Evolutionary conservation across 139 green algal genomes (phyloP), one percentile per base, ranked within the genome.

Genomic region (Picochlorum sp.): DNA sequence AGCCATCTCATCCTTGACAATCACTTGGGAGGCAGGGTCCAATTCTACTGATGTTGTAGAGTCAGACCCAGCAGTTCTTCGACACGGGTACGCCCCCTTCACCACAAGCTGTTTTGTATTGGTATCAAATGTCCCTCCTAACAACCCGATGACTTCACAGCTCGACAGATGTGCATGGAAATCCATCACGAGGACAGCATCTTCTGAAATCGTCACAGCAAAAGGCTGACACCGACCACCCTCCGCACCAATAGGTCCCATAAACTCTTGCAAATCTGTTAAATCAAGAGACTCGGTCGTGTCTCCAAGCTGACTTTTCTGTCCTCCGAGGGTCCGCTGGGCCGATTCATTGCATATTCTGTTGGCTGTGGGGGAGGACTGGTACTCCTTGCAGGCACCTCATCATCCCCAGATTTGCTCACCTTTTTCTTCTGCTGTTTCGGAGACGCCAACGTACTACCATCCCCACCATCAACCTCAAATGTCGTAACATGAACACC

Each of bases 41-140:
- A 95, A 74, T 75, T 95, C 86, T 56, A 90, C 85, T 24, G 66
- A 79, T 13, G 80, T 89, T 45, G 71, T 57, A 20, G 71, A 79
- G 3, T 69, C 45, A 14, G 63, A 66, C 11, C 74, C 65, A 3
- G 28, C 26, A 11, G 69, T 56, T 34, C 77, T 50, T 30, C 70
- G 58, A 73, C 83, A 89, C 6, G 83, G 83, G 58, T 81, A 83
- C 1, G 83, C 83, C 7, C 66, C 66, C 23, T 23, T 38, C 20
- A 88, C 70, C 18, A 56, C 49, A 37, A 88, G 57, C 41, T 55
- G 10, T 18, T 62, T 62, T 23, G n/a, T 66, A 18, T 72, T 63
- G 3, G 63, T 28, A 51, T 86, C 69, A 70, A 81, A 88, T n/a
- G 30, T 60, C 6, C 83, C 83, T 14, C 78, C 83, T 62, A 90